A percentile compares a stretch with the other conserved stretches of the same genome.
Evolutionary conservation across 441 rosid species (phyloP).

Genomic region (Erodium trifolium): DNA sequence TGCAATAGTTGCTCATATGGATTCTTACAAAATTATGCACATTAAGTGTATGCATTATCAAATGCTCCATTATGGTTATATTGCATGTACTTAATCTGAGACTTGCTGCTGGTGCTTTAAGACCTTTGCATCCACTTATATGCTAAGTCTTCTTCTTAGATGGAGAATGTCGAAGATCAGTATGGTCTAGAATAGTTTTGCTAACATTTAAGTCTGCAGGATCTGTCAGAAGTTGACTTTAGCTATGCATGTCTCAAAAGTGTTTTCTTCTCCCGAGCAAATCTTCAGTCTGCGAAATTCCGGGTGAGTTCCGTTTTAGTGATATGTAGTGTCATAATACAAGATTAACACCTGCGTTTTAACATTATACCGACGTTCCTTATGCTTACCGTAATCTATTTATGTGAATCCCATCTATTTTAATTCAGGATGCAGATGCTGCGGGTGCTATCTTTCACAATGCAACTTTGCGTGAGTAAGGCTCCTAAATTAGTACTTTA

Average conservation of each 20-base stretch:
- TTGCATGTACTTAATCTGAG: not conserved
- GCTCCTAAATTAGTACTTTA: conserved; percentile 14
- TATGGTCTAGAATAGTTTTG: conserved; percentile 2
- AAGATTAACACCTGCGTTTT: not conserved
- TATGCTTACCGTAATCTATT: not conserved
- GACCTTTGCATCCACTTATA: not conserved
- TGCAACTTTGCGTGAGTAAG: conserved; percentile 94
- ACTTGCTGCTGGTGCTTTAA: conserved; percentile 7
- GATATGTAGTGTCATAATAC: not conserved
- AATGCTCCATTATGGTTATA: not conserved
- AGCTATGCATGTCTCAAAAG: conserved; percentile 77
- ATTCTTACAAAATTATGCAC: not conserved
- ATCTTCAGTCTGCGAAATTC: conserved; percentile 78
- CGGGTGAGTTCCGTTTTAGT: conserved; percentile 41
- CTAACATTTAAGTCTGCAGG: conserved; percentile 40
- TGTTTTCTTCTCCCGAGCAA: conserved; percentile 88
- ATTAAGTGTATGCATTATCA: not conserved
- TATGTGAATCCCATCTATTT: conserved; percentile 14
- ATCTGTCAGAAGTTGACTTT: conserved; percentile 74
- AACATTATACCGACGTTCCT: not conserved
- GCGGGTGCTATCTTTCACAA: conserved; percentile 76
- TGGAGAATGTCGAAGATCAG: conserved; percentile 2
- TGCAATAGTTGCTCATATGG: not conserved
- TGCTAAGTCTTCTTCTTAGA: not conserved
- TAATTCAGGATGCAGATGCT: conserved; percentile 67